A percentile compares a stretch with the other conserved stretches of the same genome.
Conservation (phyloP, 208 protist genomes). For the Leptomonas pyrrhocoris region DNA sequence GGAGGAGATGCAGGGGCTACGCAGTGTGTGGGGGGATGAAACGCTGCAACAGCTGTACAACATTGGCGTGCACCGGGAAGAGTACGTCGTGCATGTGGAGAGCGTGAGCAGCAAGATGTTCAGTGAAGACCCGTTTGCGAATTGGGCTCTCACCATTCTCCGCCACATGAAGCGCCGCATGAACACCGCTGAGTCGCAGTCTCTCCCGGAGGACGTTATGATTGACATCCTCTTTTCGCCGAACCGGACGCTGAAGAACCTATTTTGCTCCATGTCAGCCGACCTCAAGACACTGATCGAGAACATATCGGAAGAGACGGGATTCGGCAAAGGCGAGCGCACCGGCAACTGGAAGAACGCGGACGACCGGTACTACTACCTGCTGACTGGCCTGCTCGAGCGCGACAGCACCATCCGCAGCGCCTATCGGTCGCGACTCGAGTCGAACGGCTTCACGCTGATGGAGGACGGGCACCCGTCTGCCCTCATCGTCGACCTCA, state of each 20-base stretch:
- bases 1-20: conserved; percentile 54
- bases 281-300: conserved; percentile 57
- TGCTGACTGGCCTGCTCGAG: conserved; percentile 66
- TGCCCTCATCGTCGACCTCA: conserved; percentile 73
- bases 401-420: conserved; percentile 52
- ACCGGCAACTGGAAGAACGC: conserved; percentile 56
- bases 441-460: conserved; percentile 71
- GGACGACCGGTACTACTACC: conserved; percentile 79
- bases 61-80: conserved; percentile 71
- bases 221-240: conserved; percentile 82
- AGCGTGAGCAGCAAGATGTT: conserved; percentile 53
- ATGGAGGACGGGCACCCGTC: conserved; percentile 75
- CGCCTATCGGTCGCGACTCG: conserved; percentile 54
- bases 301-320: conserved; percentile 28
- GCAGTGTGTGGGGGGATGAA: conserved; percentile 54
- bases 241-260: conserved; percentile 78
- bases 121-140: conserved; percentile 61
- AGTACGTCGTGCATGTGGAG: conserved; percentile 85
- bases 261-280: conserved; percentile 69
- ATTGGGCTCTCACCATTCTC: conserved; percentile 67
- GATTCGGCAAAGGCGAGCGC: conserved; percentile 23
- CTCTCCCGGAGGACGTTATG: conserved; percentile 46
- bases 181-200: conserved; percentile 28
- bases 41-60: conserved; percentile 65
- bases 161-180: conserved; percentile 58